phyloP scores from a whole-genome alignment of 1,139 yeast genomes.

The Casaregolazyma lundiana region DNA sequence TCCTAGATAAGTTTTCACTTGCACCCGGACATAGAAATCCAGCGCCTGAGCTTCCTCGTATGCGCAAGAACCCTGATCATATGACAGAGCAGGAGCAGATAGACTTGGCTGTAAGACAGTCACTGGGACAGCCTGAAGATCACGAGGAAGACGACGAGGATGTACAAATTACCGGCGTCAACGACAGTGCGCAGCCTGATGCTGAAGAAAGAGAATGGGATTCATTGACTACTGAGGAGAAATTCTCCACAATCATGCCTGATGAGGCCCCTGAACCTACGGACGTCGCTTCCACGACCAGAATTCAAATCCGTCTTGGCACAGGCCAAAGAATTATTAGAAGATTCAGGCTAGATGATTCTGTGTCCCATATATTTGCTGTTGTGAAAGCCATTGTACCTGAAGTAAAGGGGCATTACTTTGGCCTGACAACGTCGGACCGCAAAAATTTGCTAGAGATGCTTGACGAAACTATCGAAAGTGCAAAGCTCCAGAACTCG shows the following conservation, averaged over 20 bases:
- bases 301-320: slow-evolving; percentile 83
- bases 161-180: slow-evolving; percentile 1
- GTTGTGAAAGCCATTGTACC: slow-evolving; percentile 49
- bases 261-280: slow-evolving; percentile 53
- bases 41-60: slow-evolving; percentile 32
- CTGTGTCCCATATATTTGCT: slow-evolving; percentile 58
- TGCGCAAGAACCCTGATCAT: slow-evolving; percentile 28
- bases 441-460: slow-evolving; percentile 61
- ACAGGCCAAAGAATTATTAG: slow-evolving; percentile 82
- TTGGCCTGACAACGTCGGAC: slow-evolving; percentile 59
- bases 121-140: slow-evolving; percentile 43
- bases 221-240: slow-evolving; percentile 27
- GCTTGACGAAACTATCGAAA: slow-evolving; percentile 58
- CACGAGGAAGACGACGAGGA: slow-evolving; percentile 25
- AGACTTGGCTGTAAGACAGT: slow-evolving; percentile 69
- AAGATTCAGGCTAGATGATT: slow-evolving; percentile 55
- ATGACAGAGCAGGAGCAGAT: slow-evolving; percentile 83
- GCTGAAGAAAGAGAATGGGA: slow-evolving; percentile 9
- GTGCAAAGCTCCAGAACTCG: slow-evolving; percentile 77
- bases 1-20: slow-evolving; percentile 57
- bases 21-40: slow-evolving; percentile 69
- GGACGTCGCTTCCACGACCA: slow-evolving; percentile 55
- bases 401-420: slow-evolving; percentile 49
- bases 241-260: slow-evolving; percentile 46
- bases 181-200: slow-evolving; percentile 2